phyloP scores from a whole-genome alignment of 228 moss, liverwort and hornwort species.

The Sphagnum magellanicum region DNA sequence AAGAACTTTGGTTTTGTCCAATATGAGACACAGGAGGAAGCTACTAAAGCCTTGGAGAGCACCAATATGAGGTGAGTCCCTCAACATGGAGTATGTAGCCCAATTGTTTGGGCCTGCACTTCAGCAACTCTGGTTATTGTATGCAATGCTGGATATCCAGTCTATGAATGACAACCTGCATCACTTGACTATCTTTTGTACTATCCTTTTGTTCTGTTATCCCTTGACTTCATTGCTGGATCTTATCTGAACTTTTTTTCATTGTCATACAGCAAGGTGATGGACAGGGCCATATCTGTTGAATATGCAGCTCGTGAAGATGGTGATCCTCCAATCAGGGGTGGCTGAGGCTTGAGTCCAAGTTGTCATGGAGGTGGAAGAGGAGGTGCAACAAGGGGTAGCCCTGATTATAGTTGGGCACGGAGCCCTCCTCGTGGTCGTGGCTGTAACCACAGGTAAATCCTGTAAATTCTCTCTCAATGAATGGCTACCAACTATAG shows the following conservation, averaged over 20 bases:
- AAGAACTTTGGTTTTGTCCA: slow-evolving; percentile 99
- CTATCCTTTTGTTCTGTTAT: no score
- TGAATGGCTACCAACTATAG: background rate
- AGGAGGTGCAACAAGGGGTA: slow-evolving; percentile 59
- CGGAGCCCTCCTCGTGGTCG: slow-evolving; percentile 67
- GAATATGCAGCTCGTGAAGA: slow-evolving; percentile 99
- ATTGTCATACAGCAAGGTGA: slow-evolving; percentile 70
- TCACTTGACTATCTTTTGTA: no score
- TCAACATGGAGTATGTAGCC: background rate
- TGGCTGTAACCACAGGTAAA: slow-evolving; percentile 79
- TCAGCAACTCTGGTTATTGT: no score
- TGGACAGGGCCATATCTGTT: slow-evolving; percentile 95
- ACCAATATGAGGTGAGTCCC: slow-evolving; percentile 87
- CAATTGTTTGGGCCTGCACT: no score
- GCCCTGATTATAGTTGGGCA: slow-evolving; percentile 72
- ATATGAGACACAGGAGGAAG: slow-evolving; percentile 95
- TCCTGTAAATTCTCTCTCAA: background rate
- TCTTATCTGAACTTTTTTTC: no score
- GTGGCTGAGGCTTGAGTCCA: slow-evolving; percentile 36
- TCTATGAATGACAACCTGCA: no score
- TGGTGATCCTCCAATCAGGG: slow-evolving; percentile 56
- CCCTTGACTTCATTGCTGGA: no score
- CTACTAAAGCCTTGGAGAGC: slow-evolving; percentile 92
- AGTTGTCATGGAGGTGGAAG: slow-evolving; percentile 16
- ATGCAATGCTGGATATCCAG: no score